Evolutionary conservation across 225 moss, liverwort and hornwort genomes (phyloP).

Genomic region (Rhytidiadelphus loreus): DNA sequence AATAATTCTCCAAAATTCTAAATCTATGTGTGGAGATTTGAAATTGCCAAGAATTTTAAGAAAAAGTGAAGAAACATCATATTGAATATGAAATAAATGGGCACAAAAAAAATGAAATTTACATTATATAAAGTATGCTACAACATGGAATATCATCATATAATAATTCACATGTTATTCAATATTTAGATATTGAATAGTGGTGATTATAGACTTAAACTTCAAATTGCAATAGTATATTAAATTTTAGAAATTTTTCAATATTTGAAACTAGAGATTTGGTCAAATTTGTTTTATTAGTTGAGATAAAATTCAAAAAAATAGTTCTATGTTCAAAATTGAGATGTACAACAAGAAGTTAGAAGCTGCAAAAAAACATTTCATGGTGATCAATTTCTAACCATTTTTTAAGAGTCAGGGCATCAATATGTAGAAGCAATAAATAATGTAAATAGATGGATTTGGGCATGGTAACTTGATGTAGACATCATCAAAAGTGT

Average conservation of each 20-base stretch:
- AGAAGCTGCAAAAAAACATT: not conserved
- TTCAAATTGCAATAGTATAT: not conserved
- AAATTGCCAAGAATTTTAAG: too few relatives aligned
- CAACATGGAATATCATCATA: too few relatives aligned
- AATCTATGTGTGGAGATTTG: too few relatives aligned
- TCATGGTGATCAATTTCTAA: rapidly evolving
- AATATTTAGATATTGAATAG: not conserved
- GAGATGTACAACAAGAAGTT: not conserved
- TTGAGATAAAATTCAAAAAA: not conserved
- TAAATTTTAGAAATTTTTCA: not conserved
- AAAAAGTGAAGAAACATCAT: not conserved
- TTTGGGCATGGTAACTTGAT: rapidly evolving
- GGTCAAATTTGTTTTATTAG: not conserved
- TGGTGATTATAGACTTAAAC: not conserved
- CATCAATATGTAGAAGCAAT: not conserved
- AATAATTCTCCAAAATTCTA: too few relatives aligned
- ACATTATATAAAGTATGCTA: too few relatives aligned
- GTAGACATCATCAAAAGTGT: not conserved
- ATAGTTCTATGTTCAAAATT: not conserved
- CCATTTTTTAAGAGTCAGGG: not conserved
- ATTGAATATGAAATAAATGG: not conserved
- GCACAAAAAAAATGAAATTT: not conserved
- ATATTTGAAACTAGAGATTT: not conserved
- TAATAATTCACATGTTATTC: not conserved
- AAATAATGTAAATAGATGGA: not conserved